Conservation (phyloP, 441 rosid genomes). For the Euphorbia celastroides region DNA sequence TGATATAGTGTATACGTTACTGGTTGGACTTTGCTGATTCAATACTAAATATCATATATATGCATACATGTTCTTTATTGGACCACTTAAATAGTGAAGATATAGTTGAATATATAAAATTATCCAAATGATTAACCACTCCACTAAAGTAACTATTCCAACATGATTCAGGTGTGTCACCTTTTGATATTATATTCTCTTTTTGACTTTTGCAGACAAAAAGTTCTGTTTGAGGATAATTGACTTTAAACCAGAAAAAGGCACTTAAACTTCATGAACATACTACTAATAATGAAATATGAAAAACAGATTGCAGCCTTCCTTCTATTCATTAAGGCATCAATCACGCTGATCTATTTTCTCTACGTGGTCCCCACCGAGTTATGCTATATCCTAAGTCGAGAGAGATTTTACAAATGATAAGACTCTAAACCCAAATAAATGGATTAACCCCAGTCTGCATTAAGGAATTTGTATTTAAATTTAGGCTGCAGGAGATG, state of each 20-base stretch:
- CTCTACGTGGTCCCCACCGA: background rate
- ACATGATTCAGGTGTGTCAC: background rate
- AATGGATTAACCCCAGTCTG: too few species aligned
- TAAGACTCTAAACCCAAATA: too few species aligned
- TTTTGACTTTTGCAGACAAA: background rate
- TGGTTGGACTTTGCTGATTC: too few species aligned
- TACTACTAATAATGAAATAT: background rate
- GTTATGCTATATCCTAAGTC: too few species aligned
- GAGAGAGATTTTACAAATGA: too few species aligned
- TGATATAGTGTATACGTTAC: background rate
- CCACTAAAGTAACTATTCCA: background rate
- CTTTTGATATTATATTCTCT: background rate
- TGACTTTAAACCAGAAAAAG: background rate
- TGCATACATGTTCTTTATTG: too few species aligned
- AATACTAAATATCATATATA: too few species aligned
- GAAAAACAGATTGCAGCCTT: background rate
- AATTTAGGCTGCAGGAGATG: background rate
- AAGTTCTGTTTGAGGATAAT: background rate
- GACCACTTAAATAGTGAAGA: too few species aligned
- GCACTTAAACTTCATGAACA: background rate
- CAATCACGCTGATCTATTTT: background rate
- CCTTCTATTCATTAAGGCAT: background rate
- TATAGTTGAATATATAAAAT: too few species aligned
- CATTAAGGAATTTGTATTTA: background rate
- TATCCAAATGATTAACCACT: too few species aligned